Base-by-base conservation (phyloP, 352 stramenopile species). In the Globisporangium cederbergense region DNA sequence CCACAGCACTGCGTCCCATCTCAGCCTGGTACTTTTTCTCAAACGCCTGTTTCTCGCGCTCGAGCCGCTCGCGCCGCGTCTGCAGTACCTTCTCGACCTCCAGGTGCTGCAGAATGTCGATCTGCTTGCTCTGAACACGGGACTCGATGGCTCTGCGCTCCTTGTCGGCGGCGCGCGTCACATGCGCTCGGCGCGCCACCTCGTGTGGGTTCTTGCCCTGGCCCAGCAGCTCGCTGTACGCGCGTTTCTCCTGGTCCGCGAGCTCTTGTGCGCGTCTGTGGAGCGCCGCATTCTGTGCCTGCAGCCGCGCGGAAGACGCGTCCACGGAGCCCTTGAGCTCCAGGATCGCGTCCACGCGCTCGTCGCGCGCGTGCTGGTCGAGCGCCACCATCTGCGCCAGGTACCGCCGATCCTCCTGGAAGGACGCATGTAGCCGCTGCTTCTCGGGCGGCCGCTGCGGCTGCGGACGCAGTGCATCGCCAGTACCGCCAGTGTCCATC, bases 171-270 rank as follows among this genome's bases (percentile, higher is more conserved):
- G 63, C 56, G 49, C 73, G 68, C 13, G 77, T 67, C 11, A 90
- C 79, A 5, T 78, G 68, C 25, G 77, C 71, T 2, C 63, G 67
- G 36, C 88, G 84, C 2, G 80, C 68, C 3, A 90, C 80, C 50
- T 94, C 83, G 63, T 95, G 90, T 20, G 88, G 84, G 63, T 95
- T 95, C 52, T 86, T 77, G 6, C 86, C 86, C 34, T 91, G 82
- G 28, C 74, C 70, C 46, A 95, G 45, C 4, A 92, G 67, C 53
- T 76, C 70, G 32, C 88, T 72, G 50, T 88, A 88, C 16, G 70
- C 63, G 1, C 65, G 53, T 30, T 68, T 73, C 52, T 89, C 71
- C n/a, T 74, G 47, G 2, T 72, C 57, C 0, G 69, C 67, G 18
- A 76, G 61, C 1, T 74, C 67, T 36, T 79, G 47, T 3, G 62